Base-by-base conservation (phyloP, 2,329 filamentous ascomycete species). In the Emergomyces pasteurianus region DNA sequence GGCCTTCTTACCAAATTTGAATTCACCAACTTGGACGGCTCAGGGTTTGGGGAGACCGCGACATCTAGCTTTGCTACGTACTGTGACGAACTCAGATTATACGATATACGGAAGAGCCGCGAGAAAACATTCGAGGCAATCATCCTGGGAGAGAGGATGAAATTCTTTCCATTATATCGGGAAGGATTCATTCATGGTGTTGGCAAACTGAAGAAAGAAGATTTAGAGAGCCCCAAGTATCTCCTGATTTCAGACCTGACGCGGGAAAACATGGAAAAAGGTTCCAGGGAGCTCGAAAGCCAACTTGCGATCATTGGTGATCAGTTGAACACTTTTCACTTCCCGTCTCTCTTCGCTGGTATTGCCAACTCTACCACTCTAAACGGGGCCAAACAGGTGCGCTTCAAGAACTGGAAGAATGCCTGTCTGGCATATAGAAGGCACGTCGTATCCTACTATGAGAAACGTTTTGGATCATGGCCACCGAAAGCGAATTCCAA, bases 101-200 rank as follows among this genome's bases (percentile, higher is more conserved):
- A 84, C 2, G 92, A 97, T 73, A 87, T 96, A 54, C 82, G 91
- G 60, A 78, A 83, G 62, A 95, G 89, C 71, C 83, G 87, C 31
- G 90, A 96, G 70, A 95, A 94, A 79, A 96, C 89, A 0, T 80
- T 97, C 28, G 90, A 97, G 74, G 89, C 87, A 0, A 81, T 97
- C 54, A 82, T 97, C n/a, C 79, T 99, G 12, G 92, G 89, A 60
- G 92, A 99, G 75, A 83, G 84, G 43, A 89, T 97, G 85, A 86
- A 86, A 61, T 95, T 84, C 55, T 83, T 87, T 68, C 81, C 86
- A 8, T 81, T 99, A 2, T 97, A 95, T 75, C 90, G 89, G 62
- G 91, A 96, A 73, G 90, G 90, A 0, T 97, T 96, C 69, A 86
- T 91, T 5, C 94, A 97, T 72, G 90, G 87, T 0, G 90, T 89